Percentiles rank a stretch among this genome's conserved stretches.
phyloP scores from a whole-genome alignment of 345 rosid species.

The Mercurialis annua region DNA sequence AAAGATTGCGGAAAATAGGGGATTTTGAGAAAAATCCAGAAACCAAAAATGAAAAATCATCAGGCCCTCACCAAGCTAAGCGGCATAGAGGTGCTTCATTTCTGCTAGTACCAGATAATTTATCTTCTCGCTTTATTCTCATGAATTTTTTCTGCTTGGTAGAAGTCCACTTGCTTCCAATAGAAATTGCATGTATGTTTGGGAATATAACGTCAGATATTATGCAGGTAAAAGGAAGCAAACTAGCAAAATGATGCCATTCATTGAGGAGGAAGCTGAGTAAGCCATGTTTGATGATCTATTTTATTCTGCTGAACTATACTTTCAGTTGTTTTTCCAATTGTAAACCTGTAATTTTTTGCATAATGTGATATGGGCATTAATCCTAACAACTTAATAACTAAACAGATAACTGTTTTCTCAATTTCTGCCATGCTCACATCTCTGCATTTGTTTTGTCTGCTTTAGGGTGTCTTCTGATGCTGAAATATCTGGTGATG shows the following conservation, averaged over 20 bases:
- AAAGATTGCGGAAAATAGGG: slow-evolving; percentile 71
- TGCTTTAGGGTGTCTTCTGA: slow-evolving; percentile 68
- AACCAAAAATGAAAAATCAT: slow-evolving; percentile 33
- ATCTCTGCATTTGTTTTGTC: slow-evolving; percentile 9
- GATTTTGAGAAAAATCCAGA: slow-evolving; percentile 31
- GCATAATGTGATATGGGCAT: neutral
- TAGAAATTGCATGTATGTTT: neutral
- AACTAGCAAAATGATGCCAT: slow-evolving; percentile 35
- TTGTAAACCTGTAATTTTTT: neutral
- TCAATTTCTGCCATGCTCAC: slow-evolving; percentile 1
- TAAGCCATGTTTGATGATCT: slow-evolving; percentile 37
- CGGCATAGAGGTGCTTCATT: slow-evolving; percentile 32
- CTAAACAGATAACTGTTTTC: neutral
- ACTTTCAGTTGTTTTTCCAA: neutral
- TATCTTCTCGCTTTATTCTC: slow-evolving; percentile 1
- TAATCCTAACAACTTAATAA: neutral
- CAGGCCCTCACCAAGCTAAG: slow-evolving; percentile 25
- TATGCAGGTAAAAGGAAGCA: slow-evolving; percentile 59
- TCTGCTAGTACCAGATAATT: neutral
- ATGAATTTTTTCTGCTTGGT: slow-evolving; percentile 2
- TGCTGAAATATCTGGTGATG: slow-evolving; percentile 65
- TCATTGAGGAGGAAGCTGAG: slow-evolving; percentile 89
- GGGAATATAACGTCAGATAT: slow-evolving; percentile 16
- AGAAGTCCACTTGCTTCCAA: neutral
- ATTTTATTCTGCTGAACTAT: neutral